A percentile compares a stretch with the other conserved stretches of the same genome.
Evolutionary conservation across 306 rosid genomes (phyloP).

Genomic region (Vicia faba): DNA sequence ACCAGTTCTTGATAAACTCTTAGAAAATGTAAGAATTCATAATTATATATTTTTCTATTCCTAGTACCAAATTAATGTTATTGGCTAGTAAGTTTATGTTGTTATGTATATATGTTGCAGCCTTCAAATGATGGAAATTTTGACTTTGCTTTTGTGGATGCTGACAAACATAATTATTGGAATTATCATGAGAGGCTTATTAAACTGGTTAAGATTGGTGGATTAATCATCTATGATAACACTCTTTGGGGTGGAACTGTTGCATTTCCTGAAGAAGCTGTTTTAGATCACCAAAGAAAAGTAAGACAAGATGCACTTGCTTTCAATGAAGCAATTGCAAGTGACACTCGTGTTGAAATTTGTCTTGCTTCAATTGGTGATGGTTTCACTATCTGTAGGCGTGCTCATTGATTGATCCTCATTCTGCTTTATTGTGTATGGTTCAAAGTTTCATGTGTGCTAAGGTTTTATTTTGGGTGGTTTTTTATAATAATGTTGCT

Average conservation of each 20-base stretch:
- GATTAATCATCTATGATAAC: constrained; percentile 29
- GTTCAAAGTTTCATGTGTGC: neutral
- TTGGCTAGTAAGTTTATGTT: neutral
- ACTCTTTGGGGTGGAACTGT: constrained; percentile 36
- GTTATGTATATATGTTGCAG: constrained; percentile 8
- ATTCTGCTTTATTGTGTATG: neutral
- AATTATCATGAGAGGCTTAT: constrained; percentile 29
- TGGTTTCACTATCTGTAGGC: constrained; percentile 22
- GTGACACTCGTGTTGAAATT: constrained; percentile 19
- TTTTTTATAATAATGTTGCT: no score
- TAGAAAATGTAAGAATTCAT: constrained; percentile 5
- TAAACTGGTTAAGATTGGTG: constrained; percentile 33
- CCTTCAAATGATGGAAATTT: constrained; percentile 16
- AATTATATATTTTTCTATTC: no score
- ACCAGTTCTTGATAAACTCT: constrained; percentile 7
- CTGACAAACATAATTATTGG: constrained; percentile 33
- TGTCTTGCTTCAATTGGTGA: constrained; percentile 31
- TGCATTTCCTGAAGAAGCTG: constrained; percentile 7
- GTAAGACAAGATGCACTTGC: neutral
- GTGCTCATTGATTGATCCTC: neutral
- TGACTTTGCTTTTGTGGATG: constrained; percentile 34
- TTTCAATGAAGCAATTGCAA: constrained; percentile 29
- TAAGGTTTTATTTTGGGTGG: no score
- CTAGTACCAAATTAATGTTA: neutral
- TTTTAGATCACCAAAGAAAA: neutral